These are phyloP conservation scores for Blastocrithidia nonstop DNA, from an alignment of 208 protist genomes.

Conservation along the genomic window DNA sequence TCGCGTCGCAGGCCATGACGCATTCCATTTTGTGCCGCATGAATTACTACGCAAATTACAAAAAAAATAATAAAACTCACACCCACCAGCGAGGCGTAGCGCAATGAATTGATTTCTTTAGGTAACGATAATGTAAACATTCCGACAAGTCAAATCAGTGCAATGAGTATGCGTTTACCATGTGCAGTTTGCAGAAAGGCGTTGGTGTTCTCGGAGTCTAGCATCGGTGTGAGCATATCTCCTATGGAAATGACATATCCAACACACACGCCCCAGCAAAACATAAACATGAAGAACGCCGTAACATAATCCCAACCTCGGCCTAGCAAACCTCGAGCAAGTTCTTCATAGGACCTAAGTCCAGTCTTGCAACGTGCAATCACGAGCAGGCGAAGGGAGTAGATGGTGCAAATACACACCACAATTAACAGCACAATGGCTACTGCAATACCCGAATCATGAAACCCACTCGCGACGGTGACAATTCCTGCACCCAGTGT, in stretches of 20 bases:
- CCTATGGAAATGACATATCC: slow-evolving; percentile 66
- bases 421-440: slow-evolving; percentile 27
- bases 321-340: slow-evolving; percentile 43
- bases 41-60: slow-evolving; percentile 54
- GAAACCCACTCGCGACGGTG: slow-evolving; percentile 45
- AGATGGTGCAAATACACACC: slow-evolving; percentile 42
- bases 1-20: slow-evolving; percentile 11
- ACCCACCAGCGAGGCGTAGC: slow-evolving; percentile 60
- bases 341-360: slow-evolving; percentile 62
- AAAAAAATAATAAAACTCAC: slow-evolving; percentile 63
- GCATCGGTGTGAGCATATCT: slow-evolving; percentile 39
- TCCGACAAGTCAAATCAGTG: slow-evolving; percentile 30
- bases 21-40: slow-evolving; percentile 27
- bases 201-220: slow-evolving; percentile 11
- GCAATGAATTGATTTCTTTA: slow-evolving; percentile 79
- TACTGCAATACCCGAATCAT: slow-evolving; percentile 42
- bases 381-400: slow-evolving; percentile 59
- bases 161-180: slow-evolving; percentile 25
- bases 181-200: slow-evolving; percentile 20
- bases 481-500: slow-evolving; percentile 76
- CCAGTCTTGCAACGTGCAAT: slow-evolving; percentile 42
- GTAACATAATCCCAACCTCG: slow-evolving; percentile 49
- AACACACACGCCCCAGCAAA: slow-evolving; percentile 68
- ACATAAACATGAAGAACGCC: slow-evolving; percentile 56
- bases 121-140: slow-evolving; percentile 67